Evolutionary conservation across 306 rosid genomes (phyloP).

Genomic region (Erythrophleum fordii): DNA sequence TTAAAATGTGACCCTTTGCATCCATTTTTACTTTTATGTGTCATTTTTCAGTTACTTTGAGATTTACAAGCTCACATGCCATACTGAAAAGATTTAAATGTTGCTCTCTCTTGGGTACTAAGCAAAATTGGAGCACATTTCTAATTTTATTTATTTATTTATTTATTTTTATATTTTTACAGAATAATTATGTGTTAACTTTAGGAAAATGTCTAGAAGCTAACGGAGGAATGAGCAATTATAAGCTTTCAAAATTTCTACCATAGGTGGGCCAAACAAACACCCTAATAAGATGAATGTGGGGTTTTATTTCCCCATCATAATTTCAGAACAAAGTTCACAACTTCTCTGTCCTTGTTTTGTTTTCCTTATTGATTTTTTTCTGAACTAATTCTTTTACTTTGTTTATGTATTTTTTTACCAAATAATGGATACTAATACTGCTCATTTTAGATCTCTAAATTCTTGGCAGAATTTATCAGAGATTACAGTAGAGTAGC

Average conservation of each 20-base stretch:
- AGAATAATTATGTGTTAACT: neutral
- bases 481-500: slow-evolving; percentile 72
- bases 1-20: neutral
- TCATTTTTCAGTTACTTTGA: neutral
- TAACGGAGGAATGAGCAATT: neutral
- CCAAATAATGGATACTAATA: slow-evolving; percentile 44
- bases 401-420: neutral
- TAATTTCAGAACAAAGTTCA: neutral
- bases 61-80: neutral
- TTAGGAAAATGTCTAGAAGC: neutral
- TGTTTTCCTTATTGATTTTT: slow-evolving; percentile 3
- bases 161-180: neutral
- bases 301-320: slow-evolving; percentile 6
- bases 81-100: neutral
- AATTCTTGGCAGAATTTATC: slow-evolving; percentile 81
- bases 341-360: neutral
- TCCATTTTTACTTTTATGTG: neutral
- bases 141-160: neutral
- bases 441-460: slow-evolving; percentile 60
- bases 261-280: neutral
- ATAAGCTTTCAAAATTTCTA: slow-evolving; percentile 13
- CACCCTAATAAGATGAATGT: neutral
- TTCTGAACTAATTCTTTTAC: slow-evolving; percentile 9
- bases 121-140: neutral
- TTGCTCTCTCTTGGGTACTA: neutral